phyloP scores from a whole-genome alignment of 192 early-diverging fungal genomes.

The Geosiphon pyriformis region DNA sequence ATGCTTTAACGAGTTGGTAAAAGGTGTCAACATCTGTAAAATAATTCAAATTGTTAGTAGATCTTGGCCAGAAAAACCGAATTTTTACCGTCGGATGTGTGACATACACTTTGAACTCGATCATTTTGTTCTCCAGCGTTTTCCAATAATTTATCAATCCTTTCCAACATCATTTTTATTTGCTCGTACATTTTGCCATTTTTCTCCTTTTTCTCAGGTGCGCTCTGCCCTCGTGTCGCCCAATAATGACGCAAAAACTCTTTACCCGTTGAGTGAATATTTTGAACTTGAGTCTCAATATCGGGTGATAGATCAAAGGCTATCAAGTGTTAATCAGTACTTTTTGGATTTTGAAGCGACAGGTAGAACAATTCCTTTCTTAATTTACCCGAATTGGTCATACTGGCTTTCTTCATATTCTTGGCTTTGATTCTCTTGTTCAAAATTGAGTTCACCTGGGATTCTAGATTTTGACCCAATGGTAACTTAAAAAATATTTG shows the following conservation, averaged over 20 bases:
- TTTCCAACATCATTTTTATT: background rate
- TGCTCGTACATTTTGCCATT: background rate
- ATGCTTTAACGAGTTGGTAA: too few relatives aligned
- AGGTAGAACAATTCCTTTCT: background rate
- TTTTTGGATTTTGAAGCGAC: background rate
- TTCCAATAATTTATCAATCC: too few relatives aligned
- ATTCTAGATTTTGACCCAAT: slow-evolving; percentile 20
- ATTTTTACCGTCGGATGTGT: too few relatives aligned
- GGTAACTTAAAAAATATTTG: slow-evolving; percentile 13
- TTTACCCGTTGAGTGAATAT: slow-evolving; percentile 46
- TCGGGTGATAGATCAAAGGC: slow-evolving; percentile 13
- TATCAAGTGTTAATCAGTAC: background rate
- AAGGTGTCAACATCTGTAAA: too few relatives aligned
- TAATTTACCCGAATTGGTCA: background rate
- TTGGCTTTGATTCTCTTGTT: slow-evolving; percentile 17
- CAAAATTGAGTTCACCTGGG: slow-evolving; percentile 21
- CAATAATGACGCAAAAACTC: slow-evolving; percentile 21
- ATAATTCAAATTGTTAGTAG: too few relatives aligned
- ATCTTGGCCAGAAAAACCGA: too few relatives aligned
- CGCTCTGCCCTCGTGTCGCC: background rate
- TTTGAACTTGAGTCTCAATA: slow-evolving; percentile 35
- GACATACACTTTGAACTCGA: too few relatives aligned
- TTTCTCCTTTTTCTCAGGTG: background rate
- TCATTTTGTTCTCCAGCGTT: too few relatives aligned
- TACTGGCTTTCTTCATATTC: background rate